These are phyloP conservation scores for Lactarius vividus DNA, from an alignment of 768 basidiomycete species.

Conservation along the genomic window DNA sequence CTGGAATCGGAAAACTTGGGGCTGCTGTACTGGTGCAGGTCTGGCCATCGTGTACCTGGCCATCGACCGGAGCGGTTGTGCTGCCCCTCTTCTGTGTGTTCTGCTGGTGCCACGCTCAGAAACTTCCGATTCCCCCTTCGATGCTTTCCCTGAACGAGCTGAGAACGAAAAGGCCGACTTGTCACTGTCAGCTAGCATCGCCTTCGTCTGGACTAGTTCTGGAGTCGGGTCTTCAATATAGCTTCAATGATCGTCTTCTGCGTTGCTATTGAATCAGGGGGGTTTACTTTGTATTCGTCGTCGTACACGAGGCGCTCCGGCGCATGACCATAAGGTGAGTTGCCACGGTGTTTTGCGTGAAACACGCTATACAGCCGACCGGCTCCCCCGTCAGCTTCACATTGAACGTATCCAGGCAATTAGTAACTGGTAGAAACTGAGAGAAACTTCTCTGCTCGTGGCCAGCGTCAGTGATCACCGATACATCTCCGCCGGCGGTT, in stretches of 20 bases:
- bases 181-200: background rate
- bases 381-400: background rate
- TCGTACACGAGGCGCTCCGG: background rate
- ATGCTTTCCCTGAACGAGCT: background rate
- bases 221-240: background rate
- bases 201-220: background rate
- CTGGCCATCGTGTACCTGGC: background rate
- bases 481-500: constrained; percentile 18
- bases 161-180: background rate
- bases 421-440: background rate
- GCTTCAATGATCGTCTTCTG: background rate
- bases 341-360: background rate
- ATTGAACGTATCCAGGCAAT: background rate
- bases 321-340: background rate
- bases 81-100: background rate
- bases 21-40: background rate
- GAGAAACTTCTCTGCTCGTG: background rate
- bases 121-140: background rate
- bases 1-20: background rate
- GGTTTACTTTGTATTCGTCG: background rate
- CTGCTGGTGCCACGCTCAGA: background rate
- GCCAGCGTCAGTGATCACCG: constrained; percentile 16
- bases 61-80: background rate
- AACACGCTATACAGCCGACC: background rate
- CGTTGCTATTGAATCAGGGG: background rate